Percentiles rank a stretch among this genome's conserved stretches.
Evolutionary conservation across 768 basidiomycete species (phyloP).

Genomic region (Termitomyces sp.): DNA sequence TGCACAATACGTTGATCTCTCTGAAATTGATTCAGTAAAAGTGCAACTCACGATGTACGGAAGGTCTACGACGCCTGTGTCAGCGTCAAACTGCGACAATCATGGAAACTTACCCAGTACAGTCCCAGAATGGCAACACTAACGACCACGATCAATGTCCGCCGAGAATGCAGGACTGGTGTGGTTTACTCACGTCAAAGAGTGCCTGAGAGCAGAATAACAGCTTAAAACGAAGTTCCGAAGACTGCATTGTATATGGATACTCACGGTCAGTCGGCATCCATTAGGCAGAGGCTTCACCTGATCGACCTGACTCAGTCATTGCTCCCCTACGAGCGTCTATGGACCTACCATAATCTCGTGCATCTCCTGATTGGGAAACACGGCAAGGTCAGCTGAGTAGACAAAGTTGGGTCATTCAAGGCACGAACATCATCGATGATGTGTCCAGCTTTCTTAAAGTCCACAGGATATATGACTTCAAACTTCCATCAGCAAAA

Average conservation of each 20-base stretch:
- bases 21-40: not conserved
- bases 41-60: slow-evolving; percentile 42
- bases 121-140: slow-evolving; percentile 58
- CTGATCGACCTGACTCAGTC: slow-evolving; percentile 19
- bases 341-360: slow-evolving; percentile 40
- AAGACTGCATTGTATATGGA: not conserved
- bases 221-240: not conserved
- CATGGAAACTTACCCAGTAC: slow-evolving; percentile 38
- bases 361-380: slow-evolving; percentile 41
- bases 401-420: not conserved
- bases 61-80: slow-evolving; percentile 35
- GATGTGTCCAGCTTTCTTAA: slow-evolving; percentile 72
- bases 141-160: not conserved
- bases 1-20: not conserved
- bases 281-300: slow-evolving; percentile 44
- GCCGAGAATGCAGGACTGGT: not conserved
- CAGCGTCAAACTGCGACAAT: not conserved
- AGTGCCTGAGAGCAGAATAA: slow-evolving; percentile 37
- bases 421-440: slow-evolving; percentile 56
- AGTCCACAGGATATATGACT: slow-evolving; percentile 92
- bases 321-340: not conserved
- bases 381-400: not conserved
- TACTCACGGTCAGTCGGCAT: slow-evolving; percentile 51
- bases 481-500: not conserved
- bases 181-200: slow-evolving; percentile 43